Evolutionary conservation across 495 filamentous ascomycete genomes (phyloP), one percentile per base, ranked within the genome.

Genomic region (Neurospora sp.): DNA sequence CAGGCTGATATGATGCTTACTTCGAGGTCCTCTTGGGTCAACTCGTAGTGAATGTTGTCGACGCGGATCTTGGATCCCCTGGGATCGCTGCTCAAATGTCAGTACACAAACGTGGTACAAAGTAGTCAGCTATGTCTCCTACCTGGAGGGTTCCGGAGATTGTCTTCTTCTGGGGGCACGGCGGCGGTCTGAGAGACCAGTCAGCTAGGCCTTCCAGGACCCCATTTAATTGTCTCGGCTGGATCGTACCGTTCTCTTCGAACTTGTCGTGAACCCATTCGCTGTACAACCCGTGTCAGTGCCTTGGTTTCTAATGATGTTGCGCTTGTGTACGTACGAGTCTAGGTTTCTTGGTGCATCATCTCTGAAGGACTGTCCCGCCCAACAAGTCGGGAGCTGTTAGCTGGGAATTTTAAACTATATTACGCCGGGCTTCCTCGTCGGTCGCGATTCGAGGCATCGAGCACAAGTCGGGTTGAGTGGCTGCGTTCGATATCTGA

Each of bases 201-300:
- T 75, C 44, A 76, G 72, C 70, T 70, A 39, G 38, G 73, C 73
- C 16, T 75, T 41, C 37, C 80, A 68, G 78, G 76, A 72, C 81
- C 78, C 74, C 82, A 35, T 65, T 35, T 12, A 1, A 82, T 22
- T 42, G n/a, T 31, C 41, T 59, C 53, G 27, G 53, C 53, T 35
- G 18, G 27, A 65, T 69, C 79, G 71, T 82, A 85, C 85, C 79
- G 74, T 81, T 79, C 69, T 93, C 92, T 78, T 94, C 92, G 76
- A 88, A 97, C 78, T 89, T 91, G 82, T 97, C 93, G 78, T 97
- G 93, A 74, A 95, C 91, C 94, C 94, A 96, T 80, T 97, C 93
- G 73, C 92, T 96, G 75, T 46, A 44, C 20, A 72, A 39, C 68
- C 8, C 59, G 18, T 69, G 69, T 80, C 74, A 80, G 73, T 38